phyloP scores from a whole-genome alignment of 805 yeast genomes.

The Spathaspora sp. region DNA sequence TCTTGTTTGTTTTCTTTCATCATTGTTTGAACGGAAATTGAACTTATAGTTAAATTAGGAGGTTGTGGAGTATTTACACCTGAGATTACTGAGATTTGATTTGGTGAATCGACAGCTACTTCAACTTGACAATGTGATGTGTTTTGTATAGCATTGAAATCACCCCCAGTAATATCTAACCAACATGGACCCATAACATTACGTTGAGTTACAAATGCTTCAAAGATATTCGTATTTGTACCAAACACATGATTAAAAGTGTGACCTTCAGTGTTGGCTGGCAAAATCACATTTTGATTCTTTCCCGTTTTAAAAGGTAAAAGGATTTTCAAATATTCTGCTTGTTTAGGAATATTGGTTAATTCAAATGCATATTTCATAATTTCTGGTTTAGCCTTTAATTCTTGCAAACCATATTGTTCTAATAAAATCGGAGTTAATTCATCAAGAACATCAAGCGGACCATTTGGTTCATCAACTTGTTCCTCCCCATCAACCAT shows the following conservation, averaged over 20 bases:
- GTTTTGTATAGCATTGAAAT: constrained; percentile 54
- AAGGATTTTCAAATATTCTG: constrained; percentile 75
- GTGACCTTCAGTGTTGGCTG: constrained; percentile 66
- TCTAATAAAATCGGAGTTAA: constrained; percentile 62
- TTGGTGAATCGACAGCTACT: constrained; percentile 52
- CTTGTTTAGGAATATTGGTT: constrained; percentile 70
- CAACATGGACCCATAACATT: constrained; percentile 98
- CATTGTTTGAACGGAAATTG: constrained; percentile 75
- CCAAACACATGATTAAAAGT: constrained; percentile 83
- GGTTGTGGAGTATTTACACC: constrained; percentile 46
- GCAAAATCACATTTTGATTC: constrained; percentile 44
- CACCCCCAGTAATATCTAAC: constrained; percentile 69
- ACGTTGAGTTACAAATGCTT: constrained; percentile 76
- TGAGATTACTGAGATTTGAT: constrained; percentile 32
- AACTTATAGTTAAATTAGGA: constrained; percentile 59
- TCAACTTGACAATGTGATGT: constrained; percentile 83
- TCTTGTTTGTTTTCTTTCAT: constrained; percentile 82
- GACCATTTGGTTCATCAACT: constrained; percentile 34
- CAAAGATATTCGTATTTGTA: constrained; percentile 67
- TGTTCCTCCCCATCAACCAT: constrained; percentile 39
- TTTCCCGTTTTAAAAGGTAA: constrained; percentile 71
- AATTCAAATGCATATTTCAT: constrained; percentile 89
- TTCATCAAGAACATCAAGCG: constrained; percentile 76
- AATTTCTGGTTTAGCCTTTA: constrained; percentile 66
- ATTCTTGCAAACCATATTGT: constrained; percentile 55